phyloP scores from a whole-genome alignment of 129 eudicot species.

The Helianthus tuberosus region DNA sequence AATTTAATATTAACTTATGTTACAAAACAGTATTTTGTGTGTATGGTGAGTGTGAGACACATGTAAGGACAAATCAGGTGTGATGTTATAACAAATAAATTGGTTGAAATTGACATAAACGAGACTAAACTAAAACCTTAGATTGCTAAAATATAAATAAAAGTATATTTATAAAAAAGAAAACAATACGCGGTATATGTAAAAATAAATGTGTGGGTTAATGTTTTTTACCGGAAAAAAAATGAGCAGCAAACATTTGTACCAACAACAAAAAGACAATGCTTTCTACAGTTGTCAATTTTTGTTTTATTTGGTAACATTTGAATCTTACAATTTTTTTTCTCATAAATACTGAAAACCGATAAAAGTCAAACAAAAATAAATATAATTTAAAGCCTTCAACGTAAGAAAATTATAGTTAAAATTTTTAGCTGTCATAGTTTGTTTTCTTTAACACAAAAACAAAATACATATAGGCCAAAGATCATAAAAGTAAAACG shows the following conservation, averaged over 20 bases:
- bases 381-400: not conserved
- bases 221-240: not conserved
- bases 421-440: not conserved
- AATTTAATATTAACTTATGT: no score
- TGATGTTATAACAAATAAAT: not conserved
- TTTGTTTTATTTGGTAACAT: not conserved
- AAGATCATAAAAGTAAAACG: not conserved
- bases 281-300: not conserved
- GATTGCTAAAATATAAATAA: no score
- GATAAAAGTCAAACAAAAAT: not conserved
- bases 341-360: not conserved
- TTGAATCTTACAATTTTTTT: not conserved
- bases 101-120: not conserved
- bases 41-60: no score
- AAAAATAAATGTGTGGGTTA: not conserved
- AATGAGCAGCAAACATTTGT: not conserved
- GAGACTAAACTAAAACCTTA: not conserved
- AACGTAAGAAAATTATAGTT: not conserved
- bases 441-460: constrained; percentile 3
- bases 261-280: constrained; percentile 1
- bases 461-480: not conserved
- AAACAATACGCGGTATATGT: not conserved
- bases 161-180: no score
- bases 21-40: no score
- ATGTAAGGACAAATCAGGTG: not conserved